Percentiles rank a stretch among this genome's conserved stretches.
Conservation (phyloP, 306 rosid species). For the Luffa aegyptiaca region DNA sequence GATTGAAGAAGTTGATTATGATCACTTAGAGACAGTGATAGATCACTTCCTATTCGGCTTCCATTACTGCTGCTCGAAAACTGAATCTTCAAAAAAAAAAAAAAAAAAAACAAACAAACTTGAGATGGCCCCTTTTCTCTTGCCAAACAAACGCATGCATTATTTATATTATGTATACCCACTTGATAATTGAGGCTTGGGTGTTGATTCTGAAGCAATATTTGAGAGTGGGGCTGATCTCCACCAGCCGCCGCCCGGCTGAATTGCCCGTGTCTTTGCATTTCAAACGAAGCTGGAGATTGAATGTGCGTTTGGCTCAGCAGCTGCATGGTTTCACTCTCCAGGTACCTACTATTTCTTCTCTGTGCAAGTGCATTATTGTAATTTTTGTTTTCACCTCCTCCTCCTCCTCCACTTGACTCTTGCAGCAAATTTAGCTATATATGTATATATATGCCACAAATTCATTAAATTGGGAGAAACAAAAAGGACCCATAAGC, state of each 20-base stretch:
- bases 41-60: conserved; percentile 52
- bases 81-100: conserved; percentile 19
- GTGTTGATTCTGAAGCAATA: conserved; percentile 29
- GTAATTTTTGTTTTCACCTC: background rate
- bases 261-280: conserved; percentile 53
- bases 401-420: conserved; percentile 19
- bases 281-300: conserved; percentile 30
- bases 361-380: conserved; percentile 10
- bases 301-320: conserved; percentile 43
- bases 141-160: background rate
- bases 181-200: conserved; percentile 46
- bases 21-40: conserved; percentile 33
- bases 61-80: conserved; percentile 47
- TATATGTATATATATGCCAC: background rate
- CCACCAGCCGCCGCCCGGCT: conserved; percentile 29
- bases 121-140: too few species aligned
- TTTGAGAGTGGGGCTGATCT: background rate
- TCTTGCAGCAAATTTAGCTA: conserved; percentile 24
- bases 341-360: conserved; percentile 24
- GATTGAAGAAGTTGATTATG: conserved; percentile 33
- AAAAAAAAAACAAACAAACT: background rate
- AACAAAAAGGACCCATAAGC: background rate
- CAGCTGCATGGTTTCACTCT: conserved; percentile 34
- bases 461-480: background rate
- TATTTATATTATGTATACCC: background rate